These are phyloP conservation scores for Mycena vulgaris DNA, from an alignment of 768 basidiomycete species.

Conservation along the genomic window DNA sequence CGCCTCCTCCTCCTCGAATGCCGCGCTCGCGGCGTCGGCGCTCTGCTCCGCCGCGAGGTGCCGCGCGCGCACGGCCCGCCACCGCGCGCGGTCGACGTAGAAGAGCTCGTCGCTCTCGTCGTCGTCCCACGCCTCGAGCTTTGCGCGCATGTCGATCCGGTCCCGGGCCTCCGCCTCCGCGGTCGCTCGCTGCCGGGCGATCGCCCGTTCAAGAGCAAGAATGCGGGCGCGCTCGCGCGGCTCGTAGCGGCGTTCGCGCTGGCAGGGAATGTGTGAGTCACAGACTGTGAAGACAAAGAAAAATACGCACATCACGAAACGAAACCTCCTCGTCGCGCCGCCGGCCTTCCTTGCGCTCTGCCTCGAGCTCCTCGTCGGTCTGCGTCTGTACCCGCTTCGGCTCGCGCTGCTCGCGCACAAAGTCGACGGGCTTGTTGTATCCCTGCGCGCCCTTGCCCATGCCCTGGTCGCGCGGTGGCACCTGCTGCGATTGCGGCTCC, in stretches of 20 bases:
- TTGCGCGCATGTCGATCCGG: conserved; percentile 82
- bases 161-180: conserved; percentile 88
- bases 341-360: conserved; percentile 82
- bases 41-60: conserved; percentile 84
- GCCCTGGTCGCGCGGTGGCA: conserved; percentile 60
- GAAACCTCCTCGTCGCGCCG: conserved; percentile 87
- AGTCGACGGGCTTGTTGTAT: conserved; percentile 85
- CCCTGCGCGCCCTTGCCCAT: conserved; percentile 81
- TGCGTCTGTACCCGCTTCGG: conserved; percentile 61
- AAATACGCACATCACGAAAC: conserved; percentile 83
- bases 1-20: conserved; percentile 87
- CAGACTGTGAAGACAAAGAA: not conserved
- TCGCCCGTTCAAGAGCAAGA: conserved; percentile 80
- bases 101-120: conserved; percentile 95
- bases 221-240: conserved; percentile 89
- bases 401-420: conserved; percentile 79
- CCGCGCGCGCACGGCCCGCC: conserved; percentile 85
- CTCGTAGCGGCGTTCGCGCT: conserved; percentile 97
- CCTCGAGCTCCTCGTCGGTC: conserved; percentile 92
- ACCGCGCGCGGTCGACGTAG: conserved; percentile 91
- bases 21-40: conserved; percentile 86
- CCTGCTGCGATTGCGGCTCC: conserved; percentile 48
- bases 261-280: not conserved
- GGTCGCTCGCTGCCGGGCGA: conserved; percentile 78
- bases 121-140: conserved; percentile 92